A percentile compares a stretch with the other conserved stretches of the same genome.
These are phyloP conservation scores for Massariosphaeria phaeospora DNA, from an alignment of 495 filamentous ascomycete species.

Conservation along the genomic window DNA sequence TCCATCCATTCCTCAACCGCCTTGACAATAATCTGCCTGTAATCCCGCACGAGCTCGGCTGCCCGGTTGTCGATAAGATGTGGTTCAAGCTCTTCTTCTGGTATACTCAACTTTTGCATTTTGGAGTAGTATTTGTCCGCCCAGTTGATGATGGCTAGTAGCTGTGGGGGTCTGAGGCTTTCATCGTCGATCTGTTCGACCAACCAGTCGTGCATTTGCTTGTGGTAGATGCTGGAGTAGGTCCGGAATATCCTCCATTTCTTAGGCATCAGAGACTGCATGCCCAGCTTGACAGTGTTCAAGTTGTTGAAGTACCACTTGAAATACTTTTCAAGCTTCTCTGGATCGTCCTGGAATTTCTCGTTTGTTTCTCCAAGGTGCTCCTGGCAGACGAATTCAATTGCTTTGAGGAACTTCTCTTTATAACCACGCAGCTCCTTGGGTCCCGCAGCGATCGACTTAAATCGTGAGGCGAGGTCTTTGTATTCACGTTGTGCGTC, in stretches of 20 bases:
- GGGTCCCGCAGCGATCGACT: constrained; percentile 85
- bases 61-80: constrained; percentile 85
- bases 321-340: constrained; percentile 76
- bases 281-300: constrained; percentile 82
- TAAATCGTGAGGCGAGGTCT: constrained; percentile 86
- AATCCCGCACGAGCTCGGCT: constrained; percentile 83
- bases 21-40: constrained; percentile 87
- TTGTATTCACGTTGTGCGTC: constrained; percentile 93
- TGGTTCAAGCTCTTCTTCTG: constrained; percentile 62
- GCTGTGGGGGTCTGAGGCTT: constrained; percentile 67
- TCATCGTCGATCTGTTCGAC: constrained; percentile 74
- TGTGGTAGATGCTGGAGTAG: constrained; percentile 84
- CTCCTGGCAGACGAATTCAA: constrained; percentile 63
- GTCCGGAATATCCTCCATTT: constrained; percentile 96
- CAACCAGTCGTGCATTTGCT: constrained; percentile 90
- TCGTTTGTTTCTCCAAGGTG: constrained; percentile 71
- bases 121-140: constrained; percentile 91
- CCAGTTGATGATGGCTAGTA: constrained; percentile 90
- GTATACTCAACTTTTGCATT: constrained; percentile 77
- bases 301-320: constrained; percentile 98
- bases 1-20: constrained; percentile 98
- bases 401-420: constrained; percentile 81
- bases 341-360: constrained; percentile 74
- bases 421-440: constrained; percentile 95
- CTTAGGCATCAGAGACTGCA: constrained; percentile 84